These are phyloP conservation scores for Xylogone sp. DNA, from an alignment of 2,329 filamentous ascomycete genomes.

Conservation along the genomic window DNA sequence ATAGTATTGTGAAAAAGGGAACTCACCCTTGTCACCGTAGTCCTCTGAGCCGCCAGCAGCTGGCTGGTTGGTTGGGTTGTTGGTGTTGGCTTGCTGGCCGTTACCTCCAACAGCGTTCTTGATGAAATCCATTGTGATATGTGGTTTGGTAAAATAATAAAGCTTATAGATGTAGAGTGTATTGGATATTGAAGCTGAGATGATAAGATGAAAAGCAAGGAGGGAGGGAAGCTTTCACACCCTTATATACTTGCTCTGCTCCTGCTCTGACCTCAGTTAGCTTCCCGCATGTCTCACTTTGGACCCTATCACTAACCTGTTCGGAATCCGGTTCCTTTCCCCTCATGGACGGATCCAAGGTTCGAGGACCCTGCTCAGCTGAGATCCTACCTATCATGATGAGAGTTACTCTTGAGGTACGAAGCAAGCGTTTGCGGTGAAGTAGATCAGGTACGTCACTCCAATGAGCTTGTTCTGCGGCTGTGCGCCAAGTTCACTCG, in stretches of 20 bases:
- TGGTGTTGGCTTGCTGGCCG: not conserved
- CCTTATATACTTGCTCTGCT: not conserved
- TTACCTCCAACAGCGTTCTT: conserved; percentile 16
- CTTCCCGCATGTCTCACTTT: not conserved
- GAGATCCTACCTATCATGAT: not conserved
- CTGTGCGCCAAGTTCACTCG: not conserved
- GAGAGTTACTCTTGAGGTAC: not conserved
- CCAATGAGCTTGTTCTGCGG: not conserved
- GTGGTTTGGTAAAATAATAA: not conserved
- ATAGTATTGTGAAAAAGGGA: not conserved
- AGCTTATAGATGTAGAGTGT: not conserved
- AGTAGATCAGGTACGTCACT: not conserved
- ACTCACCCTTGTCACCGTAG: conserved; percentile 46
- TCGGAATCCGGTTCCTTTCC: not conserved
- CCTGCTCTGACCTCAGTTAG: not conserved
- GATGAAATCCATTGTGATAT: conserved; percentile 25
- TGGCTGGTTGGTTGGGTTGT: not conserved
- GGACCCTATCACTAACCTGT: not conserved
- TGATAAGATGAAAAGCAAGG: not conserved
- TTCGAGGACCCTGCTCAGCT: not conserved
- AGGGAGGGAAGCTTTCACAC: not conserved
- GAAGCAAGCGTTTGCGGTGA: not conserved
- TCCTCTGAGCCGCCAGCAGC: conserved; percentile 30
- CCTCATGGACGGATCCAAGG: not conserved
- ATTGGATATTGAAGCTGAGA: not conserved